Evolutionary conservation across 345 rosid genomes (phyloP).

Genomic region (Geranium rotundifolium): DNA sequence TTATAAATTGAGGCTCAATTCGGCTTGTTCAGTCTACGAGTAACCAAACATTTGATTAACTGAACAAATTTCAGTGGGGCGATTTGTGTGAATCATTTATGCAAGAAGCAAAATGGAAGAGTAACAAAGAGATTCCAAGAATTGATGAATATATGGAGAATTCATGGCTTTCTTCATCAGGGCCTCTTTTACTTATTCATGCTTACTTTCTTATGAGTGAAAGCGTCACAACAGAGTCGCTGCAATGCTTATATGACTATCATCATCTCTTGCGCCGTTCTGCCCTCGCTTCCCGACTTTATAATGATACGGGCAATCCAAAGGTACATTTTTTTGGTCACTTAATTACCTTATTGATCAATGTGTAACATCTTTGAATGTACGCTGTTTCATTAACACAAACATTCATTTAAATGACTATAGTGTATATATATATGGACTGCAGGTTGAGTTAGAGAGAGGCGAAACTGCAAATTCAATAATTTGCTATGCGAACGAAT

Average conservation of each 20-base stretch:
- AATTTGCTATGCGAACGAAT: constrained; percentile 22
- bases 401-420: too few relatives aligned
- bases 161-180: constrained; percentile 29
- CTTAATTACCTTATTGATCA: not conserved
- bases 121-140: constrained; percentile 14
- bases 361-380: not conserved
- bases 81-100: constrained; percentile 34
- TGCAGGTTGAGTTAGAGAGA: constrained; percentile 31
- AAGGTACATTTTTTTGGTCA: constrained; percentile 12
- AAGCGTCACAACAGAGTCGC: constrained; percentile 7
- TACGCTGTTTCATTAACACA: not conserved
- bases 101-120: constrained; percentile 32
- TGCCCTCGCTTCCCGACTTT: constrained; percentile 26
- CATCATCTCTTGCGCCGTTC: constrained; percentile 23
- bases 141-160: constrained; percentile 31
- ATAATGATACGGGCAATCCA: constrained; percentile 32
- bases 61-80: constrained; percentile 20
- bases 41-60: not conserved
- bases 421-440: too few relatives aligned
- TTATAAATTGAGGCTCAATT: not conserved
- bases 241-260: constrained; percentile 15
- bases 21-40: not conserved
- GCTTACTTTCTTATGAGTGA: constrained; percentile 14
- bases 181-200: constrained; percentile 16
- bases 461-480: constrained; percentile 26